A percentile compares a stretch with the other conserved stretches of the same genome.
Conservation (phyloP, 768 basidiomycete species). For the Harrya chromipes region DNA sequence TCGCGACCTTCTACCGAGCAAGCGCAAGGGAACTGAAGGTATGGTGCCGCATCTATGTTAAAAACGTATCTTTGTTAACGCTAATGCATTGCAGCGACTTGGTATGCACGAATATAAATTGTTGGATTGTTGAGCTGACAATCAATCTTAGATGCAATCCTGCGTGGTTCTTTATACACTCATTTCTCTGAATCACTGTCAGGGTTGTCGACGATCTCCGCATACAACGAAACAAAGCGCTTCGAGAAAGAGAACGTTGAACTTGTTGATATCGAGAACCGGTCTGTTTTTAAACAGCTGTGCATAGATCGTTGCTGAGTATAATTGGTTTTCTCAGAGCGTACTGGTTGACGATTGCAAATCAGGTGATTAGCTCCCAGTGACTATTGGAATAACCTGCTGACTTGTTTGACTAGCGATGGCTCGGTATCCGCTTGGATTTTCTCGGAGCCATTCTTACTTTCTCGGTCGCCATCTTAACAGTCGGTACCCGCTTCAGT, state of each 20-base stretch:
- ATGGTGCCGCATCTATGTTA: conserved; percentile 4
- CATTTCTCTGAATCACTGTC: conserved; percentile 91
- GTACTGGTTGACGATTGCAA: conserved; percentile 82
- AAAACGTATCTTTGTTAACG: neutral
- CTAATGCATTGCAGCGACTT: conserved; percentile 43
- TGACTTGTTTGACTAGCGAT: conserved; percentile 43
- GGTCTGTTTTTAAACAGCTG: conserved; percentile 35
- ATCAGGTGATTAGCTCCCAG: conserved; percentile 49
- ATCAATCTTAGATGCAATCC: conserved; percentile 57
- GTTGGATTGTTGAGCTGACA: no score
- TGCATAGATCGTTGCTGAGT: neutral
- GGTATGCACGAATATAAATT: conserved; percentile 32
- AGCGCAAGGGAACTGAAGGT: conserved; percentile 88
- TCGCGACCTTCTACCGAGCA: conserved; percentile 79
- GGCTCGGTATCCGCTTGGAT: conserved; percentile 91
- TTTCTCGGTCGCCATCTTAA: conserved; percentile 75
- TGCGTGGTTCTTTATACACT: conserved; percentile 83
- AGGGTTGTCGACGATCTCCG: conserved; percentile 84
- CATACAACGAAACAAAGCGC: conserved; percentile 75
- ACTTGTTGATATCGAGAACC: conserved; percentile 82
- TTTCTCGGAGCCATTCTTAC: conserved; percentile 70
- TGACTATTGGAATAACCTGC: neutral
- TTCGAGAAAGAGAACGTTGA: conserved; percentile 74
- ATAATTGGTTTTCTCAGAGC: conserved; percentile 40
- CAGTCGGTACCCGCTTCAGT: conserved; percentile 67